phyloP scores from a whole-genome alignment of 371 early-diverging fungal genomes.

The Haplosporangium sp. region DNA sequence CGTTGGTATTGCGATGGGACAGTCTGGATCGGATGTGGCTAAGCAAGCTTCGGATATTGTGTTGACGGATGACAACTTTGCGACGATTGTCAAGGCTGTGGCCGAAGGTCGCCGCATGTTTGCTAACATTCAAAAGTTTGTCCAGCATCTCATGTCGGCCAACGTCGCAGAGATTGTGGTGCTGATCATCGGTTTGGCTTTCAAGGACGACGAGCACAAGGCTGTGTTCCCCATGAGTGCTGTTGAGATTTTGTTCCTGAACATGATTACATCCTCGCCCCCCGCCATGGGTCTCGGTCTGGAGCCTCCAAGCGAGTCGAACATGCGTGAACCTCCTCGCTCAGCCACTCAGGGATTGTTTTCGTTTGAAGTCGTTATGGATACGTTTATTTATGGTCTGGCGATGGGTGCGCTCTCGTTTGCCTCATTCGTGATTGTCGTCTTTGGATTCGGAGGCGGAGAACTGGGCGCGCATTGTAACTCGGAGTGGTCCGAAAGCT shows the following conservation, averaged over 20 bases:
- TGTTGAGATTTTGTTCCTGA: conserved; percentile 90
- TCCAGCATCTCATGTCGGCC: conserved; percentile 83
- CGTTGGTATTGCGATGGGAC: conserved; percentile 94
- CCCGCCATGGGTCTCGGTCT: conserved; percentile 89
- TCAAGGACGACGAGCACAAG: conserved; percentile 64
- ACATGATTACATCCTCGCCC: conserved; percentile 85
- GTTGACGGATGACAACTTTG: conserved; percentile 88
- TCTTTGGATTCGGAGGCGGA: conserved; percentile 68
- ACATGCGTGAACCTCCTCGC: conserved; percentile 91
- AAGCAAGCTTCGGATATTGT: conserved; percentile 94
- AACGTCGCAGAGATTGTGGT: conserved; percentile 74
- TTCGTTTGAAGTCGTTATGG: conserved; percentile 69
- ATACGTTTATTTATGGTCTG: conserved; percentile 83
- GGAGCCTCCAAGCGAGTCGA: conserved; percentile 82
- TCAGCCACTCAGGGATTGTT: conserved; percentile 74
- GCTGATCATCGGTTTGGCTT: conserved; percentile 76
- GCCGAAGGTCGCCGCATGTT: conserved; percentile 88
- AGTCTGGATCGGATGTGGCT: conserved; percentile 89
- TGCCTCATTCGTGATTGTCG: conserved; percentile 72
- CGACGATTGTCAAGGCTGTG: conserved; percentile 86
- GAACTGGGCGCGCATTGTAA: conserved; percentile 77
- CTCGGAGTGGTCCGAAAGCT: conserved; percentile 61
- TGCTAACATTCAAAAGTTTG: conserved; percentile 93
- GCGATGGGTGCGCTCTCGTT: conserved; percentile 76
- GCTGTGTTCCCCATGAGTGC: conserved; percentile 83